These are phyloP conservation scores for Cryptococcus sp. DNA, from an alignment of 1,284 basidiomycete species.

Conservation along the genomic window DNA sequence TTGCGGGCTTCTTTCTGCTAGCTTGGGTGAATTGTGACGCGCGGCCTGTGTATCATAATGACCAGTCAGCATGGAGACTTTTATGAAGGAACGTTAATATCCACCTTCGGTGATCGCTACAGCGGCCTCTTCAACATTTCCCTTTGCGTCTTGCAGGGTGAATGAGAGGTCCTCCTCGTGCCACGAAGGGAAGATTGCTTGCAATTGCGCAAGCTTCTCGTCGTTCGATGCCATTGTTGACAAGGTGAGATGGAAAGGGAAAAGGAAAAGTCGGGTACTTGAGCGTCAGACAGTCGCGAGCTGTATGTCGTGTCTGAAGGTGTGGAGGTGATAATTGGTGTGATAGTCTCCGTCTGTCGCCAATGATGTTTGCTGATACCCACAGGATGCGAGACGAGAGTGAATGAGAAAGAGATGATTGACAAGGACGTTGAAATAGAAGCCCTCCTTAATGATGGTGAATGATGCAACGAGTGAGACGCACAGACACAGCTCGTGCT, in stretches of 20 bases:
- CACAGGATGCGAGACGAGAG: conserved; percentile 1
- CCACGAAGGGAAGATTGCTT: conserved; percentile 53
- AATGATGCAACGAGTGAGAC: too few species aligned
- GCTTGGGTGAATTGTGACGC: conserved; percentile 54
- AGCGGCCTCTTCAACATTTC: conserved; percentile 52
- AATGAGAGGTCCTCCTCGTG: conserved; percentile 49
- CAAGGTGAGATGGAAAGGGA: not conserved
- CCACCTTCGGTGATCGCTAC: conserved; percentile 52
- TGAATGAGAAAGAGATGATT: not conserved
- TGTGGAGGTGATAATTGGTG: not conserved
- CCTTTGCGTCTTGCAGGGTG: conserved; percentile 51
- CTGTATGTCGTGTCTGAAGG: not conserved
- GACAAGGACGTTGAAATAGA: not conserved
- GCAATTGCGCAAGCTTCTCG: conserved; percentile 48
- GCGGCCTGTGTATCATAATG: conserved; percentile 37
- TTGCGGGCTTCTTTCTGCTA: conserved; percentile 45
- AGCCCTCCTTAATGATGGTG: not conserved
- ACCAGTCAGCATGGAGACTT: not conserved
- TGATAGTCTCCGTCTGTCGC: not conserved
- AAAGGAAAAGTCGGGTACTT: conserved; percentile 2
- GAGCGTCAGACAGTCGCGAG: too few species aligned
- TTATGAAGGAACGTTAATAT: not conserved
- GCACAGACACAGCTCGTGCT: too few species aligned
- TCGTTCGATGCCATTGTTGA: conserved; percentile 43
- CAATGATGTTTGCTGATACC: not conserved